Percentiles rank a stretch among this genome's conserved stretches.
Conservation (phyloP, 768 basidiomycete genomes). For the Leccinum subtestaceum region DNA sequence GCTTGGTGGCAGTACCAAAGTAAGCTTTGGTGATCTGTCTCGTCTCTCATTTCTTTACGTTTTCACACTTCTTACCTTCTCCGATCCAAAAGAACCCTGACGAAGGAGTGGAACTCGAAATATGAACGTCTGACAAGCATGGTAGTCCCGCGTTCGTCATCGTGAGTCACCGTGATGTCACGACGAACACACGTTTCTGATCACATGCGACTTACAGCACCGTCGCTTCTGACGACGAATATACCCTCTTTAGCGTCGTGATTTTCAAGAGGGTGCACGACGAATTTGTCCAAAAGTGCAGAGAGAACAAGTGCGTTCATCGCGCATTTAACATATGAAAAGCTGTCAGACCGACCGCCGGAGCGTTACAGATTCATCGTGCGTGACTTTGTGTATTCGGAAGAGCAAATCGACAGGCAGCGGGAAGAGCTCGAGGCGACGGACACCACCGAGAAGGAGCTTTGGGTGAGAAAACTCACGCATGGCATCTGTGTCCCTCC, state of each 20-base stretch:
- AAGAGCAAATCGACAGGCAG: constrained; percentile 77
- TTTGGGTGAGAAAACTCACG: constrained; percentile 69
- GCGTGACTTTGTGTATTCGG: constrained; percentile 91
- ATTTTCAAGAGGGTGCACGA: constrained; percentile 90
- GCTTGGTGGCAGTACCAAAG: constrained; percentile 94
- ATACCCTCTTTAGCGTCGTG: constrained; percentile 77
- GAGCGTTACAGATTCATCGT: constrained; percentile 70
- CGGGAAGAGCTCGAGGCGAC: constrained; percentile 77
- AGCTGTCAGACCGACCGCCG: constrained; percentile 5
- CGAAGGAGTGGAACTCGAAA: constrained; percentile 85
- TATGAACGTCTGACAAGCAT: constrained; percentile 87
- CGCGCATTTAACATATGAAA: neutral
- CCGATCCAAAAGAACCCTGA: constrained; percentile 51
- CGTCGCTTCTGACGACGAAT: constrained; percentile 86
- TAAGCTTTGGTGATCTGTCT: constrained; percentile 37
- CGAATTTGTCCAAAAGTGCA: constrained; percentile 88
- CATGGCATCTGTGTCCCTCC: neutral
- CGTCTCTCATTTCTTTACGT: neutral
- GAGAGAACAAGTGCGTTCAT: constrained; percentile 82
- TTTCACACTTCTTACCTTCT: constrained; percentile 16
- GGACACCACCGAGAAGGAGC: constrained; percentile 87
- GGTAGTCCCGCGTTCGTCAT: constrained; percentile 91
- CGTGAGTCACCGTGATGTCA: constrained; percentile 45
- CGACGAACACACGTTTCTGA: constrained; percentile 20
- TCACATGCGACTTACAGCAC: constrained; percentile 42